Evolutionary conservation across 2,329 filamentous ascomycete genomes (phyloP).

Genomic region (Talaromyces amestolkiae): DNA sequence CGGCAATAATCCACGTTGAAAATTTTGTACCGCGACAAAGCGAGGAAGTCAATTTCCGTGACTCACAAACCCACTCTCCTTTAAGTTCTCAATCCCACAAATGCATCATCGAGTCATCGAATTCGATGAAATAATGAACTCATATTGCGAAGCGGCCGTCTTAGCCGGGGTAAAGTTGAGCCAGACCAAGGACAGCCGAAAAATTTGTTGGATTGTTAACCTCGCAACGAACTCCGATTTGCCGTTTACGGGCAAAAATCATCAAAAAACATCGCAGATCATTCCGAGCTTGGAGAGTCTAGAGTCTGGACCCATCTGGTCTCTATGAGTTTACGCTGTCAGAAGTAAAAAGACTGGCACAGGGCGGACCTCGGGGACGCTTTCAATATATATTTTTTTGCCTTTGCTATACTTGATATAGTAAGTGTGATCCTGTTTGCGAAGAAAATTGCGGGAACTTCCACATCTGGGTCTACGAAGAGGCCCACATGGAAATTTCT

Average conservation of each 20-base stretch:
- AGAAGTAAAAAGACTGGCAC: background rate
- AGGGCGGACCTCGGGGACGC: background rate
- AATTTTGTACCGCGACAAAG: background rate
- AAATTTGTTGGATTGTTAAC: background rate
- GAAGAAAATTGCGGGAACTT: background rate
- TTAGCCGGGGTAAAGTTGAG: constrained; percentile 4
- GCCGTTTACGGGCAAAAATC: background rate
- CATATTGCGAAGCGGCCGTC: background rate
- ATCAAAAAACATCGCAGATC: background rate
- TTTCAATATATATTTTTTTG: background rate
- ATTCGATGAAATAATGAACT: background rate
- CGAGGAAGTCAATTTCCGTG: background rate
- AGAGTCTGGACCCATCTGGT: background rate
- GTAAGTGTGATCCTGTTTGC: background rate
- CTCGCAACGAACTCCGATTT: constrained; percentile 2
- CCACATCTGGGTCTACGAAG: background rate
- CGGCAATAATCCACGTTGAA: background rate
- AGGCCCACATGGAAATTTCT: constrained; percentile 12
- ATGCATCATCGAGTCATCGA: background rate
- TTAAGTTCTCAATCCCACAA: background rate
- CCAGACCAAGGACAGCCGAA: background rate
- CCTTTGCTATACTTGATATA: constrained; percentile 1
- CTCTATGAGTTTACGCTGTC: background rate
- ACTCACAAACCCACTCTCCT: background rate
- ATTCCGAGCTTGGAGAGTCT: background rate